Conservation (phyloP, 352 stramenopile species). For the Pythium scleroteichum region DNA sequence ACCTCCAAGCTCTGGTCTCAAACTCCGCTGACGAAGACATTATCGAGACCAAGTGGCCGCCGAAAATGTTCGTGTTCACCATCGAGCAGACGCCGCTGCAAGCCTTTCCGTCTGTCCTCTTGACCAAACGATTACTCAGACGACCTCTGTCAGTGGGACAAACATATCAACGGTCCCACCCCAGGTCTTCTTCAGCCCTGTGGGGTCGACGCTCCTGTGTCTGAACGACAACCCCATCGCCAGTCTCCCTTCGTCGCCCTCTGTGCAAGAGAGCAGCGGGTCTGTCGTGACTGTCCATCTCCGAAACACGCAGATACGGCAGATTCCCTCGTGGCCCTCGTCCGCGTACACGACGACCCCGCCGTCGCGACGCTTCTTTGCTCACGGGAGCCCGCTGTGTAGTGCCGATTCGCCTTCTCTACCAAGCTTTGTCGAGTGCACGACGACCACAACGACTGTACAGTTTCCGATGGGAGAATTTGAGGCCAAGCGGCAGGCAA, state of each 20-base stretch:
- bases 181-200: slow-evolving; percentile 5
- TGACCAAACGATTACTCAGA: slow-evolving; percentile 22
- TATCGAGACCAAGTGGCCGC: slow-evolving; percentile 16
- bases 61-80: slow-evolving; percentile 19
- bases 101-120: slow-evolving; percentile 4
- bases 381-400: slow-evolving; percentile 4
- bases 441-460: not conserved
- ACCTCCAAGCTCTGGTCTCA: slow-evolving; percentile 13
- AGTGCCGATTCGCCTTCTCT: not conserved
- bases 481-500: slow-evolving; percentile 5
- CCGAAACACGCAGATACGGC: not conserved
- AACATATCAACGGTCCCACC: slow-evolving; percentile 11
- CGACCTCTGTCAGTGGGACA: slow-evolving; percentile 17
- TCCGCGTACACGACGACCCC: not conserved
- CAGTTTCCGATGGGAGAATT: not conserved
- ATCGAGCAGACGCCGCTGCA: slow-evolving; percentile 18
- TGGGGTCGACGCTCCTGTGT: not conserved
- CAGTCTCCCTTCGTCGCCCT: slow-evolving; percentile 1
- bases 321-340: slow-evolving; percentile 2
- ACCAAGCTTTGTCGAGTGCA: slow-evolving; percentile 3
- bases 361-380: not conserved
- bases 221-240: slow-evolving; percentile 16
- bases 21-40: not conserved
- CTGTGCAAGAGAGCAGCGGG: not conserved
- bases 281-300: not conserved